These are phyloP conservation scores for Tilletia caries DNA, from an alignment of 1,284 basidiomycete species.

Conservation along the genomic window DNA sequence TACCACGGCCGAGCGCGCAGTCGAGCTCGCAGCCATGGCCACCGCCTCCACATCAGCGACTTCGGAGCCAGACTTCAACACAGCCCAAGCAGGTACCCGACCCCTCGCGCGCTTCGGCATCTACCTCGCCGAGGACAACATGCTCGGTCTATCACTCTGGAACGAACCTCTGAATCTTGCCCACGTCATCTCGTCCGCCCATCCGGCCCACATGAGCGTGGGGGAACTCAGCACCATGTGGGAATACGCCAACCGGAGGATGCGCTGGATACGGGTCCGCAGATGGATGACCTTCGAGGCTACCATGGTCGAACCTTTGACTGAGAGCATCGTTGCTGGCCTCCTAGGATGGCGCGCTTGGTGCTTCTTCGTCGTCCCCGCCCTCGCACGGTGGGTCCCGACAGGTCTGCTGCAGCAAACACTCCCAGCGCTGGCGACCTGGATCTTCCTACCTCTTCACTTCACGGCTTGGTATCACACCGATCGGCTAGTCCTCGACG, in stretches of 20 bases:
- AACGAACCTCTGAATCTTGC: slow-evolving; percentile 36
- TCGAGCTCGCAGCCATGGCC: neutral
- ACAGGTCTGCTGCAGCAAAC: neutral
- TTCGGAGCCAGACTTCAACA: slow-evolving; percentile 31
- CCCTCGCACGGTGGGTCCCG: neutral
- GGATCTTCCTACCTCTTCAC: slow-evolving; percentile 20
- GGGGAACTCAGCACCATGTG: slow-evolving; percentile 48
- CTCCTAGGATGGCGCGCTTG: slow-evolving; percentile 37
- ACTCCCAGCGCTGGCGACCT: neutral
- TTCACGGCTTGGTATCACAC: slow-evolving; percentile 24
- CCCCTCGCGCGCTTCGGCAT: slow-evolving; percentile 50
- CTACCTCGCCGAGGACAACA: slow-evolving; percentile 53
- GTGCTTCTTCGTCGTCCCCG: slow-evolving; percentile 21
- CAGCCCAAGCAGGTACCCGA: slow-evolving; percentile 25
- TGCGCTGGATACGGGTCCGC: slow-evolving; percentile 53
- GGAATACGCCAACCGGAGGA: slow-evolving; percentile 44
- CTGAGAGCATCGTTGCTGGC: slow-evolving; percentile 47
- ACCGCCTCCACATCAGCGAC: slow-evolving; percentile 19
- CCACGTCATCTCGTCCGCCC: slow-evolving; percentile 37
- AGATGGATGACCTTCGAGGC: slow-evolving; percentile 49
- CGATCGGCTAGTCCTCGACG: slow-evolving; percentile 23
- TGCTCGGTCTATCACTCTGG: slow-evolving; percentile 50
- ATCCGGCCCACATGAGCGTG: slow-evolving; percentile 46
- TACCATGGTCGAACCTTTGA: slow-evolving; percentile 48
- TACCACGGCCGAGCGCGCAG: slow-evolving; percentile 6